These are phyloP conservation scores for Pseudopyricularia cyperi DNA, from an alignment of 2,329 filamentous ascomycete species.

Conservation along the genomic window DNA sequence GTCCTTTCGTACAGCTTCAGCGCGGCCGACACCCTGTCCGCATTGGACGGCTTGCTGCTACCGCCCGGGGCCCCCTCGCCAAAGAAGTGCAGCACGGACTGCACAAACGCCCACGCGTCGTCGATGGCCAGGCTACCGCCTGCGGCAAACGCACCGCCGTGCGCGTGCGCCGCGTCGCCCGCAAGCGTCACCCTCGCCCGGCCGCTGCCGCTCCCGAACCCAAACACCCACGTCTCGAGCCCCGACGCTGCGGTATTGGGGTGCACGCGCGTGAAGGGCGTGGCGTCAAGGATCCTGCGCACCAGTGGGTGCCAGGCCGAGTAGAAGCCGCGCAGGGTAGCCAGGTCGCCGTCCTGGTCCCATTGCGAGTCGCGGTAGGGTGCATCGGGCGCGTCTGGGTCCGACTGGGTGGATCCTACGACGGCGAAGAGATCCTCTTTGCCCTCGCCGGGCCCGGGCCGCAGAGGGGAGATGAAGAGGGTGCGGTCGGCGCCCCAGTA, in stretches of 20 bases:
- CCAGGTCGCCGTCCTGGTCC: constrained; percentile 23
- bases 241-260: constrained; percentile 27
- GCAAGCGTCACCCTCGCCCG: constrained; percentile 22
- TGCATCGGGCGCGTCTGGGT: constrained; percentile 18
- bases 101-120: constrained; percentile 26
- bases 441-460: constrained; percentile 11
- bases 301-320: constrained; percentile 28
- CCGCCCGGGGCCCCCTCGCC: constrained; percentile 4
- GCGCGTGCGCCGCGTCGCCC: constrained; percentile 26
- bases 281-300: constrained; percentile 23
- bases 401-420: constrained; percentile 25
- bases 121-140: constrained; percentile 25
- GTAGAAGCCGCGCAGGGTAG: constrained; percentile 21
- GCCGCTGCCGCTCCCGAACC: constrained; percentile 11
- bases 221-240: constrained; percentile 27
- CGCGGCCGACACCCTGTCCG: constrained; percentile 7
- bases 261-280: constrained; percentile 24
- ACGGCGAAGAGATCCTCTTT: constrained; percentile 23
- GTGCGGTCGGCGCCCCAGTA: constrained; percentile 27
- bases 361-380: constrained; percentile 18
- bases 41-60: neutral
- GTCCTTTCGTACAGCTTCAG: constrained; percentile 27
- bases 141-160: constrained; percentile 26
- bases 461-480: constrained; percentile 27
- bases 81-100: constrained; percentile 23